Conservation (phyloP, 768 basidiomycete species). For the Lepiota brunneoincarnata region DNA sequence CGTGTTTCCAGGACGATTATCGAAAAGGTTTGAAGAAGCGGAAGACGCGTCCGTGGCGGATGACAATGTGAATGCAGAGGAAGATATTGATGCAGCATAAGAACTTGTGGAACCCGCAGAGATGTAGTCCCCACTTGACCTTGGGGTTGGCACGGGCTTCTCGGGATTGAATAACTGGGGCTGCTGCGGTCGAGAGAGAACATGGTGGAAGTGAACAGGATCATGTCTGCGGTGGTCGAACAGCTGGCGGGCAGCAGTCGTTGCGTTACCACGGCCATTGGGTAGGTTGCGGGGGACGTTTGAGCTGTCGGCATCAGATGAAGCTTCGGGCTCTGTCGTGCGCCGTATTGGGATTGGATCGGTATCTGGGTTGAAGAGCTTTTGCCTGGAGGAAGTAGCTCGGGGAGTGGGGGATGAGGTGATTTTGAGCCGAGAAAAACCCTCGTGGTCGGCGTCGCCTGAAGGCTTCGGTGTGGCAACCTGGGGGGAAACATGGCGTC, state of each 20-base stretch:
- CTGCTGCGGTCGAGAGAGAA: conserved; percentile 49
- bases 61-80: conserved; percentile 70
- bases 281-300: conserved; percentile 36
- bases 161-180: conserved; percentile 7
- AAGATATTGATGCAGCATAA: conserved; percentile 65
- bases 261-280: conserved; percentile 29
- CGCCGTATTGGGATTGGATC: conserved; percentile 63
- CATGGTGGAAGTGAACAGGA: conserved; percentile 73
- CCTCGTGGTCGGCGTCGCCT: conserved; percentile 62
- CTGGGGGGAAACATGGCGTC: conserved; percentile 33
- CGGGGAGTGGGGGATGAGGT: conserved; percentile 46
- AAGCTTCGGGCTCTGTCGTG: conserved; percentile 62
- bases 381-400: conserved; percentile 34
- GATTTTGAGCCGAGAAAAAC: conserved; percentile 74
- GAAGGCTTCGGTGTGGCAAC: conserved; percentile 31
- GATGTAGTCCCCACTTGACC: conserved; percentile 65
- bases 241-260: conserved; percentile 48
- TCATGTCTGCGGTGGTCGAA: conserved; percentile 93
- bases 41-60: conserved; percentile 79
- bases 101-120: conserved; percentile 77
- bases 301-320: conserved; percentile 59
- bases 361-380: conserved; percentile 71
- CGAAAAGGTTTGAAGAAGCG: conserved; percentile 67
- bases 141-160: conserved; percentile 51
- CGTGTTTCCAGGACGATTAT: conserved; percentile 39